Percentiles rank a stretch among this genome's conserved stretches.
Conservation (phyloP, 164 flowering plant genomes). For the Vitis cinerea region DNA sequence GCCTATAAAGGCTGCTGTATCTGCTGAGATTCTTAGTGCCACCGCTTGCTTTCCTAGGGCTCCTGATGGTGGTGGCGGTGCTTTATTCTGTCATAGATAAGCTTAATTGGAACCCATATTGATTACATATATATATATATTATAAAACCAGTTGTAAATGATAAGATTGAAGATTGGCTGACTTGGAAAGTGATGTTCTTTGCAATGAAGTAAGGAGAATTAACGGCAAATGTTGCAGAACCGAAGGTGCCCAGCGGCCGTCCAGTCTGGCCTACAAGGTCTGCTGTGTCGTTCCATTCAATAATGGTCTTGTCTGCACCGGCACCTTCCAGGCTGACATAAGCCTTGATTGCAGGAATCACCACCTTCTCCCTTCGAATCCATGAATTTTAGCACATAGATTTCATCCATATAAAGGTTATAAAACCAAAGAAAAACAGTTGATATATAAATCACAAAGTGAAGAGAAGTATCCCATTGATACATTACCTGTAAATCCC, state of each 20-base stretch:
- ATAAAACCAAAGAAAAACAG: too few relatives aligned
- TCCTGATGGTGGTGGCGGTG: conserved; percentile 47
- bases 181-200: conserved; percentile 65
- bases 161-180: background rate
- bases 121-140: too few relatives aligned
- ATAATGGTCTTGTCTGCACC: conserved; percentile 48
- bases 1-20: conserved; percentile 45
- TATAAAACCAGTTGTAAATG: too few relatives aligned
- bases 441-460: background rate
- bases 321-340: conserved; percentile 46
- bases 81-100: conserved; percentile 37
- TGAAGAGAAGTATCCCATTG: background rate
- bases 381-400: too few relatives aligned
- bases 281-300: conserved; percentile 60
- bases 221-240: conserved; percentile 56
- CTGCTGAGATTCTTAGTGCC: conserved; percentile 56
- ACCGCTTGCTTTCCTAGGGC: conserved; percentile 62
- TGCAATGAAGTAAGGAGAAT: conserved; percentile 53
- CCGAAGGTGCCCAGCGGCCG: conserved; percentile 49
- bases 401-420: too few relatives aligned
- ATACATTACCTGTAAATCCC: conserved; percentile 50
- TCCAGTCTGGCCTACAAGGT: conserved; percentile 34
- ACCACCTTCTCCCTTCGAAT: conserved; percentile 57
- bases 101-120: too few relatives aligned
- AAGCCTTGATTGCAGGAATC: conserved; percentile 47